These are phyloP conservation scores for Candida adriatica DNA, from an alignment of 805 yeast species.

Conservation along the genomic window DNA sequence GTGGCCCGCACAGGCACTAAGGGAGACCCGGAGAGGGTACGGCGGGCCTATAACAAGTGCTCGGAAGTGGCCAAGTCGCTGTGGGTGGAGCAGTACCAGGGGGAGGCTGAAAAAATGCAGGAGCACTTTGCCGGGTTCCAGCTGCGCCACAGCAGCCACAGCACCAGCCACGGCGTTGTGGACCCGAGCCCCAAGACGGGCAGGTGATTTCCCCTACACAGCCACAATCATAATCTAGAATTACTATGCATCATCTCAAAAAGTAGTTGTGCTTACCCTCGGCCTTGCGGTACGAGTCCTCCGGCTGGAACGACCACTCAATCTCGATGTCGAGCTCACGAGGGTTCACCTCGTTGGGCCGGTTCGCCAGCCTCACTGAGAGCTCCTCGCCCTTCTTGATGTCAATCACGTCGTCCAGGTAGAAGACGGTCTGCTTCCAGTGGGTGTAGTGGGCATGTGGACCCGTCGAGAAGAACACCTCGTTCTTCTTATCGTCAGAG, in stretches of 20 bases:
- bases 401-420: constrained; percentile 73
- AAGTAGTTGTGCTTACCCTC: constrained; percentile 59
- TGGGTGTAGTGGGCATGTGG: constrained; percentile 93
- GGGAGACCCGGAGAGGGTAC: constrained; percentile 3
- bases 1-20: background rate
- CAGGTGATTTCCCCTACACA: too few species aligned
- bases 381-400: constrained; percentile 70
- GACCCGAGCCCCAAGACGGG: too few species aligned
- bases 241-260: constrained; percentile 43
- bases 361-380: constrained; percentile 62
- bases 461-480: constrained; percentile 82
- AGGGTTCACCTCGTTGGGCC: constrained; percentile 74
- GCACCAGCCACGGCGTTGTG: too few species aligned
- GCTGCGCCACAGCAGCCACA: too few species aligned
- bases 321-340: constrained; percentile 86
- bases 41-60: constrained; percentile 4
- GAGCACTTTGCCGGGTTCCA: constrained; percentile 9
- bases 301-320: constrained; percentile 33
- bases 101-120: constrained; percentile 3
- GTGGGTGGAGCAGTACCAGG: constrained; percentile 4
- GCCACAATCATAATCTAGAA: too few species aligned
- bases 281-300: constrained; percentile 44
- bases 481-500: constrained; percentile 38
- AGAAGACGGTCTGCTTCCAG: constrained; percentile 98
- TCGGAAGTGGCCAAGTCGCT: constrained; percentile 6